These are phyloP conservation scores for Danielia reshetovae DNA, from an alignment of 805 yeast species.

Conservation along the genomic window DNA sequence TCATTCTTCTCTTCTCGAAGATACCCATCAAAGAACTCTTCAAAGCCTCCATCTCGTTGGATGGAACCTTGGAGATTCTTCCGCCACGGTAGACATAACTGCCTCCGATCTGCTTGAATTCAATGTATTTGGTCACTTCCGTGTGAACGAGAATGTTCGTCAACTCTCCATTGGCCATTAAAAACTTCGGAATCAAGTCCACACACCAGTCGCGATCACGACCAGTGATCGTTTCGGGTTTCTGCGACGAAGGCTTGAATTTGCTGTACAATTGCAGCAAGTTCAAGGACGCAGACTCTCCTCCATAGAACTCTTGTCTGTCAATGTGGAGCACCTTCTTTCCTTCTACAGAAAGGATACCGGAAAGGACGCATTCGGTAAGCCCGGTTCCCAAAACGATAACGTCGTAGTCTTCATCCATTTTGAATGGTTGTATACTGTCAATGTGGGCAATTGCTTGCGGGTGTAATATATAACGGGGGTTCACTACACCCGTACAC, in stretches of 20 bases:
- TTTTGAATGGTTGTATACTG: constrained; percentile 21
- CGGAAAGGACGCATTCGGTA: constrained; percentile 94
- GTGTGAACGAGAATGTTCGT: constrained; percentile 94
- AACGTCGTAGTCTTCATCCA: constrained; percentile 97
- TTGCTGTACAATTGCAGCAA: constrained; percentile 67
- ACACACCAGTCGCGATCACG: constrained; percentile 98
- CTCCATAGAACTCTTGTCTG: constrained; percentile 95
- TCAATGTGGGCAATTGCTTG: background rate
- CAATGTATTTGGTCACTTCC: constrained; percentile 92
- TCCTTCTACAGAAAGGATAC: constrained; percentile 94
- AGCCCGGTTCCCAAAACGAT: constrained; percentile 94
- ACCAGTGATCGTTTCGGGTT: constrained; percentile 69
- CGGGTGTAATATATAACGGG: no score
- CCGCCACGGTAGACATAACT: constrained; percentile 90
- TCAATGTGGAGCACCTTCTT: constrained; percentile 96
- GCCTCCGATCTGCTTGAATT: constrained; percentile 95
- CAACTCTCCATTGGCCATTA: constrained; percentile 97
- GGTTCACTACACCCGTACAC: background rate
- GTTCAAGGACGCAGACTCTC: constrained; percentile 82
- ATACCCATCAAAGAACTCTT: constrained; percentile 91
- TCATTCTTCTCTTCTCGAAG: constrained; percentile 94
- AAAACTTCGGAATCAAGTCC: constrained; percentile 91
- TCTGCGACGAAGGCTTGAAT: constrained; percentile 73
- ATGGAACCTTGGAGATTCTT: constrained; percentile 89
- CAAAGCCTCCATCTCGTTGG: constrained; percentile 87